Conservation (phyloP, 116 monocot species). For the Dioscorea cayenensis region DNA sequence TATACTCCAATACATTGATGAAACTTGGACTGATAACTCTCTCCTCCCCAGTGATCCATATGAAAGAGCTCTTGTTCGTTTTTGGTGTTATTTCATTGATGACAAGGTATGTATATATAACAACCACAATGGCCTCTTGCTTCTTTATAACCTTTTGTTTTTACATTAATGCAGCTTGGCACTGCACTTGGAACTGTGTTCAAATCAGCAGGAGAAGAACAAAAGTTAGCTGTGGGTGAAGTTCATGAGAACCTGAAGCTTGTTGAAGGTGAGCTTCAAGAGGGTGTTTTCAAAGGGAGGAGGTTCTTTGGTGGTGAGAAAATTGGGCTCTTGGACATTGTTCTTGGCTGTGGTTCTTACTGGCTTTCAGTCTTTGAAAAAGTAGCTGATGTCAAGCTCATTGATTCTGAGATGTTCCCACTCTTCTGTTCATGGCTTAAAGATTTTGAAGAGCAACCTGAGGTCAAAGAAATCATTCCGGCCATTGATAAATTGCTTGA, state of each 20-base stretch:
- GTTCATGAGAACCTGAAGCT: slow-evolving; percentile 43
- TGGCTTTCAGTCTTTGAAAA: slow-evolving; percentile 64
- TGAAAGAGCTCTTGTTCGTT: slow-evolving; percentile 47
- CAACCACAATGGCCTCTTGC: too few species aligned
- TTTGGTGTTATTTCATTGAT: slow-evolving; percentile 73
- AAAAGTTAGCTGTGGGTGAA: slow-evolving; percentile 34
- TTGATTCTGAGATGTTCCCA: slow-evolving; percentile 62
- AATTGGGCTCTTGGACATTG: slow-evolving; percentile 65
- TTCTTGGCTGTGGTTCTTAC: slow-evolving; percentile 70
- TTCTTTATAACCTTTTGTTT: too few species aligned
- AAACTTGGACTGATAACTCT: slow-evolving; percentile 29
- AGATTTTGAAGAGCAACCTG: slow-evolving; percentile 61
- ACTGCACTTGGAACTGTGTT: slow-evolving; percentile 66
- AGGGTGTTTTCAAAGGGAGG: slow-evolving; percentile 63
- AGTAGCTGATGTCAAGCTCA: slow-evolving; percentile 56
- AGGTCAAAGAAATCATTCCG: slow-evolving; percentile 74
- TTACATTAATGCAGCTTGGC: slow-evolving; percentile 36
- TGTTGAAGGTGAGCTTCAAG: slow-evolving; percentile 57
- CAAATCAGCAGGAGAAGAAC: slow-evolving; percentile 37
- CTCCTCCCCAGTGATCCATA: slow-evolving; percentile 47
- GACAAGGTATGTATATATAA: slow-evolving; percentile 36
- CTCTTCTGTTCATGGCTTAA: slow-evolving; percentile 68
- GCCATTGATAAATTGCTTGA: slow-evolving; percentile 48
- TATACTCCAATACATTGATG: slow-evolving; percentile 85
- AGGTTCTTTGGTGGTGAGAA: slow-evolving; percentile 74